phyloP scores from a whole-genome alignment of 345 rosid species.

The Acer saccharum region DNA sequence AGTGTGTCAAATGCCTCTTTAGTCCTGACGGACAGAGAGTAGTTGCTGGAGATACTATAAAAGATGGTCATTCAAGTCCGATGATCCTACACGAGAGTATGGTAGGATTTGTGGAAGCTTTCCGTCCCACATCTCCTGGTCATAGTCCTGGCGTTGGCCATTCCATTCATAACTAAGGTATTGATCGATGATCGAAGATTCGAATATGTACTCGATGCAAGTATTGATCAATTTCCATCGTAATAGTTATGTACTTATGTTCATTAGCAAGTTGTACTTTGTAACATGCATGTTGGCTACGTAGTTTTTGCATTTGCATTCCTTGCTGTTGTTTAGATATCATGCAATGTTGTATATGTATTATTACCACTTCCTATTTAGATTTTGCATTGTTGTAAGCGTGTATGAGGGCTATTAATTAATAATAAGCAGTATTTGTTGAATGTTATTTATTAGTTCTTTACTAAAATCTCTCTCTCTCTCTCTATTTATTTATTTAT shows the following conservation, averaged over 20 bases:
- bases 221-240: neutral
- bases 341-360: neutral
- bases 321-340: neutral
- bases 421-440: neutral
- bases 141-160: slow-evolving; percentile 76
- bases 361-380: neutral
- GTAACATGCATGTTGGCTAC: too few species aligned
- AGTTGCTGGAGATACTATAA: neutral
- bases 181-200: neutral
- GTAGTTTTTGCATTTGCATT: neutral
- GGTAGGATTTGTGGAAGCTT: slow-evolving; percentile 32
- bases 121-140: slow-evolving; percentile 58
- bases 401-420: neutral
- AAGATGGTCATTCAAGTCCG: neutral
- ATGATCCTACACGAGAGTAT: slow-evolving; percentile 4
- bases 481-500: too few species aligned
- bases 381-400: neutral
- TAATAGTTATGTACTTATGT: neutral
- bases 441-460: too few species aligned
- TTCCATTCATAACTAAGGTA: slow-evolving; percentile 30
- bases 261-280: too few species aligned
- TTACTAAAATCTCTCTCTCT: neutral
- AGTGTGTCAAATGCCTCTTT: slow-evolving; percentile 12
- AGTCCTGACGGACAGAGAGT: slow-evolving; percentile 13
- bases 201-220: neutral